Evolutionary conservation across 768 basidiomycete genomes (phyloP).

Genomic region (Cystofilobasidium bisporidii): DNA sequence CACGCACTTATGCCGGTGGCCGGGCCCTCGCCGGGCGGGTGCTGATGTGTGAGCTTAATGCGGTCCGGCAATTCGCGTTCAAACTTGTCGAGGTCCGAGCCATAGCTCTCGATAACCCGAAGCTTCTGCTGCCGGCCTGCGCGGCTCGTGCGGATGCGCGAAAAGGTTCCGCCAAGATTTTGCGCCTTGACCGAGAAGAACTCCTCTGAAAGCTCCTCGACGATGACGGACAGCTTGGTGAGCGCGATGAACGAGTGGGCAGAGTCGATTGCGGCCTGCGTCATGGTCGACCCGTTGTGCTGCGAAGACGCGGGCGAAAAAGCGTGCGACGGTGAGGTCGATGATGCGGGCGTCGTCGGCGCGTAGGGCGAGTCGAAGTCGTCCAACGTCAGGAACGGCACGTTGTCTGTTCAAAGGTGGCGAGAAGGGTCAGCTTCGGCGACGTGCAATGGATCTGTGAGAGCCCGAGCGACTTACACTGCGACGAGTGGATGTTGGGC

Average conservation of each 20-base stretch:
- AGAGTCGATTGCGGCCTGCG: conserved; percentile 16
- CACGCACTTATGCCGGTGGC: conserved; percentile 26
- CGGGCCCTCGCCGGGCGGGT: background rate
- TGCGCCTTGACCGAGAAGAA: conserved; percentile 16
- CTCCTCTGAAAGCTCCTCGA: conserved; percentile 18
- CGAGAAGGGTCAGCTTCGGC: background rate
- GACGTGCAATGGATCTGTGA: too few species aligned
- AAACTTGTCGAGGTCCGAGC: conserved; percentile 17
- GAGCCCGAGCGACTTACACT: conserved; percentile 1
- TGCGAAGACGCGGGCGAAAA: background rate
- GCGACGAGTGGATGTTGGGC: conserved; percentile 6
- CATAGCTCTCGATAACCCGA: conserved; percentile 24
- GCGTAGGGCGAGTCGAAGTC: conserved; percentile 24
- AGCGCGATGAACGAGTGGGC: conserved; percentile 24
- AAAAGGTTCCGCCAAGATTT: background rate
- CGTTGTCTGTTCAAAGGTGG: background rate
- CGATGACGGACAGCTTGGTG: conserved; percentile 23
- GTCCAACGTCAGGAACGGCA: conserved; percentile 17
- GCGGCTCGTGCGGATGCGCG: conserved; percentile 7
- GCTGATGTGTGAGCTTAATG: conserved; percentile 1
- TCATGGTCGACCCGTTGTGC: conserved; percentile 7
- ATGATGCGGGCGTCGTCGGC: background rate
- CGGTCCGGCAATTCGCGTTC: conserved; percentile 3
- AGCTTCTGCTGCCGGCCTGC: conserved; percentile 14
- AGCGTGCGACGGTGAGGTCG: conserved; percentile 11